Base-by-base conservation (phyloP, 371 early-diverging fungal species). In the Actinomucor elegans region DNA sequence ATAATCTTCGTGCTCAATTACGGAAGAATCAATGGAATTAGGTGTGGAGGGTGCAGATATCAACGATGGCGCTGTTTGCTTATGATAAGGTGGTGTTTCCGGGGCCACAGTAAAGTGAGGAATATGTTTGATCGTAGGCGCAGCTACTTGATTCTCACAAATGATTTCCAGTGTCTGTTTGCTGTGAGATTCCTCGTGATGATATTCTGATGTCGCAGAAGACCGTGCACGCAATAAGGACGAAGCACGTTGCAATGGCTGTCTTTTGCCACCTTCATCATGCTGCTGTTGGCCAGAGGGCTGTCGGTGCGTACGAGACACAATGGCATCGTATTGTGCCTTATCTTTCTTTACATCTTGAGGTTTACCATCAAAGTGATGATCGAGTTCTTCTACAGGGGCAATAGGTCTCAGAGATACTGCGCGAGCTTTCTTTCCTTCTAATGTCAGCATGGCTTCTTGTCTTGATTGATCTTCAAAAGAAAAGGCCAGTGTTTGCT, bases 21-120 rank as follows among this genome's bases (percentile, higher is more conserved):
- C 56, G 15, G 48, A 57, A 26, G 67, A 66, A 15, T 62, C 62
- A 23, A 63, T 62, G 1, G 73, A 73, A 32, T 66, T 73, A 5
- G 73, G 73, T n/a, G 73, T 69, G 9, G 73, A 69, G 20, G 73
- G 73, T 29, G 61, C 64, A 31, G 59, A 73, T 15, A 69, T 64
- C 14, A 67, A 52, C 6, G 69, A 63, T 17, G 72, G 66, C 1
- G 67, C 48, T 23, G 41, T 51, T 43, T 49, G 57, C 24, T 57
- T 53, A 31, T 49, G 49, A 29, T 52, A 37, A 21, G 67, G 63
- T 15, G 67, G 67, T 10, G 67, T 62, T 20, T 58, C 57, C 17
- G 61, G 57, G 23, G 47, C 31, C 5, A 36, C 48, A 14, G 24
- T 21, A 21, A 31, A 21, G 45, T 40, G 37, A 11, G 21, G 7